Evolutionary conservation across 106 monocot species (phyloP).

Genomic region (Platanthera guangdongensis): DNA sequence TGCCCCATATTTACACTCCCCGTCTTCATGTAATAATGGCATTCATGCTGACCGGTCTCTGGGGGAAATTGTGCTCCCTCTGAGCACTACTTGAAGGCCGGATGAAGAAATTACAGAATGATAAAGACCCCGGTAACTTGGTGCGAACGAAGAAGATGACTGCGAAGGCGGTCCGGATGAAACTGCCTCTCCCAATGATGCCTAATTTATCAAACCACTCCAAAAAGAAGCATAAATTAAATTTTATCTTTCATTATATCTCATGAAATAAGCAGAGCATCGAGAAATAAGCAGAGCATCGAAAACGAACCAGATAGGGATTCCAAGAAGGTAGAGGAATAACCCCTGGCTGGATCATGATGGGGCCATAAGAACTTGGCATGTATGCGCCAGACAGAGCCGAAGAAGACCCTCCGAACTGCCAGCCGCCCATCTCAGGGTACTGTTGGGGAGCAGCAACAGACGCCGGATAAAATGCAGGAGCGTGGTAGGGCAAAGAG

Average conservation of each 20-base stretch:
- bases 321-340: conserved; percentile 65
- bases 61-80: conserved; percentile 49
- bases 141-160: conserved; percentile 35
- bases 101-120: conserved; percentile 19
- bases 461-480: conserved; percentile 54
- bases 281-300: too few species aligned
- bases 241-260: neutral
- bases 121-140: conserved; percentile 35
- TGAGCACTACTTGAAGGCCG: conserved; percentile 37
- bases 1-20: conserved; percentile 64
- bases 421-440: conserved; percentile 38
- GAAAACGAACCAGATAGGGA: conserved; percentile 68
- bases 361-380: conserved; percentile 59
- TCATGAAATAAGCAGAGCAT: neutral
- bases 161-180: conserved; percentile 46
- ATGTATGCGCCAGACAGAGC: conserved; percentile 49
- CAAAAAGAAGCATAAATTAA: neutral
- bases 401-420: conserved; percentile 47
- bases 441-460: conserved; percentile 41
- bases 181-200: conserved; percentile 29
- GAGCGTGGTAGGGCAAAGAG: conserved; percentile 29
- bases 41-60: conserved; percentile 71
- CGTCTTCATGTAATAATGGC: conserved; percentile 72
- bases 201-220: conserved; percentile 25
- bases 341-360: conserved; percentile 57